Percentiles rank a stretch among this genome's conserved stretches.
phyloP scores from a whole-genome alignment of 1,284 basidiomycete genomes.

The Prillingera fragicola region DNA sequence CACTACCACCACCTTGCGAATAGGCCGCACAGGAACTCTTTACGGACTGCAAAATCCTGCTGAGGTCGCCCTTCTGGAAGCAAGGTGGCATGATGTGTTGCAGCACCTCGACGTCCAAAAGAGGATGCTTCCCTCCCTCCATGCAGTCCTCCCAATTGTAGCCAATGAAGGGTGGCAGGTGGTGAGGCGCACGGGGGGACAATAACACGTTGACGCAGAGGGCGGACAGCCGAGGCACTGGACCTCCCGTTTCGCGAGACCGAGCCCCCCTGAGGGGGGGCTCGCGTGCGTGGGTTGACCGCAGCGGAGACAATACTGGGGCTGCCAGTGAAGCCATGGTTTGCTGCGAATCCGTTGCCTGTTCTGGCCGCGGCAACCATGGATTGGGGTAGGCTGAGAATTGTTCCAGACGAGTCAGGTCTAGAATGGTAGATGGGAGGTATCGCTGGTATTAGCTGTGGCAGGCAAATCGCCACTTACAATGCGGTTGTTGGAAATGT shows the following conservation, averaged over 20 bases:
- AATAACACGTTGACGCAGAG: conserved; percentile 37
- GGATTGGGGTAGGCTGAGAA: conserved; percentile 30
- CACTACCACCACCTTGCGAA: conserved; percentile 3
- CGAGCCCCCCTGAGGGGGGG: conserved; percentile 15
- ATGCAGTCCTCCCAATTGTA: conserved; percentile 32
- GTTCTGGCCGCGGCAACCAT: conserved; percentile 8
- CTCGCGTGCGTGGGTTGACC: background rate
- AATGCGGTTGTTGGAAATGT: conserved; percentile 44
- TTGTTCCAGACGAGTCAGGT: conserved; percentile 23
- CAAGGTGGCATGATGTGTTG: conserved; percentile 22
- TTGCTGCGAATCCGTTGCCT: background rate
- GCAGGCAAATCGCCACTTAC: no score
- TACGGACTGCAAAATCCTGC: conserved; percentile 27
- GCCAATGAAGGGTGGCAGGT: conserved; percentile 38
- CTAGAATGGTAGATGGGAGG: conserved; percentile 43
- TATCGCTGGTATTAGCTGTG: conserved; percentile 30
- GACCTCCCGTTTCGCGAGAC: no score
- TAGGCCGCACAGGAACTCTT: conserved; percentile 15
- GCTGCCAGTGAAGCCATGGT: background rate
- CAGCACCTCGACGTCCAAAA: conserved; percentile 29
- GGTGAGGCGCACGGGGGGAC: conserved; percentile 29
- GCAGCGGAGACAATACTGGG: conserved; percentile 1
- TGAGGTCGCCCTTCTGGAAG: conserved; percentile 14
- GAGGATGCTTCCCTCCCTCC: conserved; percentile 24
- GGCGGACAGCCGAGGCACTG: conserved; percentile 28